Evolutionary conservation across 495 filamentous ascomycete genomes (phyloP).

Genomic region (Polyplosphaeria fusca): DNA sequence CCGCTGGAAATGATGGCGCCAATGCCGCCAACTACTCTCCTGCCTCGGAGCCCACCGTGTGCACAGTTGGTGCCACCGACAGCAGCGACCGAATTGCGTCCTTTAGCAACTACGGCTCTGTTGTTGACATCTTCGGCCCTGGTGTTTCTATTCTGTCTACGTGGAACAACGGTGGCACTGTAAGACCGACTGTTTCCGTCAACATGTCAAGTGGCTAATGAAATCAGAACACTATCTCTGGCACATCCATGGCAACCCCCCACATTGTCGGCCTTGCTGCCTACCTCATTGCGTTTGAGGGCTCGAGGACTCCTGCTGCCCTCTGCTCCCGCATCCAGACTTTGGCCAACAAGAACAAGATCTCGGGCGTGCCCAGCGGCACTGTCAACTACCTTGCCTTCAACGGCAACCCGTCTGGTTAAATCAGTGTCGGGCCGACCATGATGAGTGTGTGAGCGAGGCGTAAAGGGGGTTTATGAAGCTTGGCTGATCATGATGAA

Average conservation of each 20-base stretch:
- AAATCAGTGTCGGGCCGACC: too few relatives aligned
- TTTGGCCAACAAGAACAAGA: conserved; percentile 25
- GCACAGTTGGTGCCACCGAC: conserved; percentile 46
- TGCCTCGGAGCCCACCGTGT: conserved; percentile 35
- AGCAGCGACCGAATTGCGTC: conserved; percentile 31
- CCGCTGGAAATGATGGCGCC: conserved; percentile 28
- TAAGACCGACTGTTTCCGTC: too few relatives aligned
- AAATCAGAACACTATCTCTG: conserved; percentile 57
- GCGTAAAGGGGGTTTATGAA: neutral
- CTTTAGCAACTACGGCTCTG: conserved; percentile 43
- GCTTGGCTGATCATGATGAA: too few relatives aligned
- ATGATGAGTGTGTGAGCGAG: neutral
- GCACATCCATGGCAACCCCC: conserved; percentile 62
- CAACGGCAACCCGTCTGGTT: conserved; percentile 26
- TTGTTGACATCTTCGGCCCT: conserved; percentile 43
- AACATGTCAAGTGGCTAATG: too few relatives aligned
- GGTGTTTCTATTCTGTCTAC: conserved; percentile 40
- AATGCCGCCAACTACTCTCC: conserved; percentile 32
- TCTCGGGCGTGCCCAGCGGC: conserved; percentile 25
- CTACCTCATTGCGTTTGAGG: conserved; percentile 28
- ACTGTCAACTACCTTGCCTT: conserved; percentile 34
- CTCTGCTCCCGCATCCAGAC: conserved; percentile 22
- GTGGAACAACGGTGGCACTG: conserved; percentile 31
- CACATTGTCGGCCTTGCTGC: conserved; percentile 57
- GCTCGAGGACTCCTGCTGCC: conserved; percentile 26